phyloP scores from a whole-genome alignment of 306 rosid genomes.

The Trifolium subterraneum region DNA sequence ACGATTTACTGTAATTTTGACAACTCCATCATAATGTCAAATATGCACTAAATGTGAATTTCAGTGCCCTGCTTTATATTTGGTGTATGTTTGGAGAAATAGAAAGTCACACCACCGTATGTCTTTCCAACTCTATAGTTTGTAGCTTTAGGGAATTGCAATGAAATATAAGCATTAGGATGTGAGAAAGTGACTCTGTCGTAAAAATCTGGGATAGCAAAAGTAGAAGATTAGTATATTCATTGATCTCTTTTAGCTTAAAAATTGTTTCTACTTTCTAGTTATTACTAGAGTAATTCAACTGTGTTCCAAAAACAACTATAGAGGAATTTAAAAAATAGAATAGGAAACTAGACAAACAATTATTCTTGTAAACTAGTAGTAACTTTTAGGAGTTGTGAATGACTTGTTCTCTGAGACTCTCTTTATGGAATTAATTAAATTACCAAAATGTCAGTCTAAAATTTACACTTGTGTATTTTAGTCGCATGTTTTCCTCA shows the following conservation, averaged over 20 bases:
- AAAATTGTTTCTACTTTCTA: background rate
- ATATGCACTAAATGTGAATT: too few relatives aligned
- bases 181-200: too few relatives aligned
- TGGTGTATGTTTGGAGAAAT: too few relatives aligned
- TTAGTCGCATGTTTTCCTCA: conserved; percentile 11
- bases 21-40: too few relatives aligned
- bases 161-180: too few relatives aligned
- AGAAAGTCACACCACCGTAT: too few relatives aligned
- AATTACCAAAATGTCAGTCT: conserved; percentile 30
- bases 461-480: conserved; percentile 35
- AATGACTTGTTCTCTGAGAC: conserved; percentile 22
- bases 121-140: too few relatives aligned
- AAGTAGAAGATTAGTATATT: background rate
- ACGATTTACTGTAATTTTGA: too few relatives aligned
- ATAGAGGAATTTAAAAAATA: conserved; percentile 16
- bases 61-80: too few relatives aligned
- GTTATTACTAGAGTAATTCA: background rate
- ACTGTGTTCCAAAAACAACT: too few relatives aligned
- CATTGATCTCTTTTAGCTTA: background rate
- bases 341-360: background rate
- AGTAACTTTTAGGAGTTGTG: background rate
- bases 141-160: too few relatives aligned
- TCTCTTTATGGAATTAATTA: conserved; percentile 29
- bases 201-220: background rate
- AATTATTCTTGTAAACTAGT: conserved; percentile 8